Conservation (phyloP, 257 asterid species). For the Jacaranda mimosifolia region DNA sequence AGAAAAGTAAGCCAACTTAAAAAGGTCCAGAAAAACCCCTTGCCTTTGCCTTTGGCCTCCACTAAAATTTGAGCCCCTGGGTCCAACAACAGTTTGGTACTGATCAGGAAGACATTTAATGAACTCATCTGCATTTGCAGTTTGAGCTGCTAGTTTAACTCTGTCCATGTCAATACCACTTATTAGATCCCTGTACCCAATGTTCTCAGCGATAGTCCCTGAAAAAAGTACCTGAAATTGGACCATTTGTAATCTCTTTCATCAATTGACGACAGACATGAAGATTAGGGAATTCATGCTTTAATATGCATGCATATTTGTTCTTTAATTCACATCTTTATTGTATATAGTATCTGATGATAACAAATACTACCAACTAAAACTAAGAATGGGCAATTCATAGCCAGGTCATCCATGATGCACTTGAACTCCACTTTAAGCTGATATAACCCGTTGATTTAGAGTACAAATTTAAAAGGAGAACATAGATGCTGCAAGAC, state of each 20-base stretch:
- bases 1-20: background rate
- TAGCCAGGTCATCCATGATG: background rate
- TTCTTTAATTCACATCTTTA: background rate
- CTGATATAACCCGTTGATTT: conserved; percentile 10
- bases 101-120: conserved; percentile 67
- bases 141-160: conserved; percentile 79
- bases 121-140: conserved; percentile 92
- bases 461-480: background rate
- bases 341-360: background rate
- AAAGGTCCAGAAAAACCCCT: background rate
- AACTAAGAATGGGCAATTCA: conserved; percentile 2
- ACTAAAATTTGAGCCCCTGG: conserved; percentile 89
- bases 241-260: conserved; percentile 16
- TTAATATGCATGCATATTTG: background rate
- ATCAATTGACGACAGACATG: conserved; percentile 7
- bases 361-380: conserved; percentile 18
- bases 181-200: conserved; percentile 84
- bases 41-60: conserved; percentile 98
- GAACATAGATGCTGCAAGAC: conserved; percentile 16
- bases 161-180: conserved; percentile 76
- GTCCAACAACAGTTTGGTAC: conserved; percentile 78
- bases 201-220: conserved; percentile 89
- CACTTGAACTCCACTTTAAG: background rate
- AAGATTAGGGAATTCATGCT: background rate
- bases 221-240: conserved; percentile 73